Evolutionary conservation across 306 rosid genomes (phyloP).

Genomic region (Rosa persica): DNA sequence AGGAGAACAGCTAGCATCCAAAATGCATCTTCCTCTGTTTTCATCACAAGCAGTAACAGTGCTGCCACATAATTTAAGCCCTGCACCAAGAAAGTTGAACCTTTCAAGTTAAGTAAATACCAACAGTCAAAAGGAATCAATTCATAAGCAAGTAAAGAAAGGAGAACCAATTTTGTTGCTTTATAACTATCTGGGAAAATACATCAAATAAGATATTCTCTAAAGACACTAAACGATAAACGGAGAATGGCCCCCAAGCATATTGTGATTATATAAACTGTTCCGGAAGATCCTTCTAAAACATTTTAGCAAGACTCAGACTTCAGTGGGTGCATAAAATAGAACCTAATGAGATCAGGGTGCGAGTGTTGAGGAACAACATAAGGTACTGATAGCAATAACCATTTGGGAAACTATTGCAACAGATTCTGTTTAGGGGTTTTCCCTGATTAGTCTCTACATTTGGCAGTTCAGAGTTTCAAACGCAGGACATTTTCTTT

Average conservation of each 20-base stretch:
- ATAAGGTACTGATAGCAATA: not conserved
- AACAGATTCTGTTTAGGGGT: not conserved
- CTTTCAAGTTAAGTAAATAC: constrained; percentile 1
- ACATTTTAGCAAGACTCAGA: not conserved
- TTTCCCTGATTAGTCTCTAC: not conserved
- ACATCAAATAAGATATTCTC: not conserved
- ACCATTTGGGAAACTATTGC: too few species aligned
- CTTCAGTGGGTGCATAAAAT: not conserved
- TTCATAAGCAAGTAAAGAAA: not conserved
- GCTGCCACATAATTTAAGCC: constrained; percentile 98
- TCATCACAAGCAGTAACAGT: constrained; percentile 90
- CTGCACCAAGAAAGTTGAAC: constrained; percentile 45
- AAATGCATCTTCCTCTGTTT: constrained; percentile 98
- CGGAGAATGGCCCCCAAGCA: not conserved
- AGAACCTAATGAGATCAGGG: not conserved
- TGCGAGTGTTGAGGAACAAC: not conserved
- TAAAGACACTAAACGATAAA: not conserved
- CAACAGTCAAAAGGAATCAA: not conserved
- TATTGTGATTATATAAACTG: not conserved
- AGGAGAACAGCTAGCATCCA: constrained; percentile 97
- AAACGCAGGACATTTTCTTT: not conserved
- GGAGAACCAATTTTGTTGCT: not conserved
- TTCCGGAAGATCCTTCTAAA: not conserved
- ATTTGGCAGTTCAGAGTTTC: not conserved
- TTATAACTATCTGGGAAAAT: not conserved